These are phyloP conservation scores for Zea mays DNA, from an alignment of 176 grass and related monocot genomes.

Conservation along the genomic window DNA sequence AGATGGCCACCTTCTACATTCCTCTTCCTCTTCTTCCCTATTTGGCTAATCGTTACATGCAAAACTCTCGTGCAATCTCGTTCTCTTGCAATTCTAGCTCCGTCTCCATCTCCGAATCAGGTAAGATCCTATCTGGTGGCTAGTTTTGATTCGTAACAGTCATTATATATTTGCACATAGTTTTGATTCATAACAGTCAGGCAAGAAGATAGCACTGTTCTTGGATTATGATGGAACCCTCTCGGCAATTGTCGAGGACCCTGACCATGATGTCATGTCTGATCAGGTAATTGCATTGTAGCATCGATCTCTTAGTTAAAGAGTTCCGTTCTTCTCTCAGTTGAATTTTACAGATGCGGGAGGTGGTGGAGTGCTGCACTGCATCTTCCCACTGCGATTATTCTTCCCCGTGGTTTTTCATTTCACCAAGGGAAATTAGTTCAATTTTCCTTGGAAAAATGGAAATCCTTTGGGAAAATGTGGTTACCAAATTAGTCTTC, in stretches of 20 bases:
- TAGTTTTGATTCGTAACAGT: not conserved
- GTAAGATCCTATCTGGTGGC: not conserved
- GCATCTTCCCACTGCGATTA: constrained; percentile 55
- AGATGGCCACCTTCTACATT: not conserved
- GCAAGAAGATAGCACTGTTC: constrained; percentile 52
- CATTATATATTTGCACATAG: not conserved
- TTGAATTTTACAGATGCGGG: constrained; percentile 51
- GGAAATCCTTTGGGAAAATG: too few relatives aligned
- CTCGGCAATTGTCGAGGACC: constrained; percentile 53
- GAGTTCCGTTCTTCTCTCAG: too few relatives aligned
- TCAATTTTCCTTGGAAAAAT: too few relatives aligned
- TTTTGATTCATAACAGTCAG: not conserved
- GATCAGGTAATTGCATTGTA: constrained; percentile 35
- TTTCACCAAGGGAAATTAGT: too few relatives aligned
- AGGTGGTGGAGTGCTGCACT: constrained; percentile 48
- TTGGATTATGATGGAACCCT: constrained; percentile 63
- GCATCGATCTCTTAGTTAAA: not conserved
- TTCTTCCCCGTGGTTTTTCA: not conserved
- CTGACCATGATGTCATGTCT: constrained; percentile 55
- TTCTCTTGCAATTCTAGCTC: not conserved
- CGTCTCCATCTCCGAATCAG: not conserved
- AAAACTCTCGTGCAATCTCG: not conserved
- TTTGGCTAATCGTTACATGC: not conserved
- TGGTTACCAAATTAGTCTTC: too few relatives aligned
- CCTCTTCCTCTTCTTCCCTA: not conserved